These are phyloP conservation scores for Xylariaceae sp. DNA, from an alignment of 2,329 filamentous ascomycete genomes.

Conservation along the genomic window DNA sequence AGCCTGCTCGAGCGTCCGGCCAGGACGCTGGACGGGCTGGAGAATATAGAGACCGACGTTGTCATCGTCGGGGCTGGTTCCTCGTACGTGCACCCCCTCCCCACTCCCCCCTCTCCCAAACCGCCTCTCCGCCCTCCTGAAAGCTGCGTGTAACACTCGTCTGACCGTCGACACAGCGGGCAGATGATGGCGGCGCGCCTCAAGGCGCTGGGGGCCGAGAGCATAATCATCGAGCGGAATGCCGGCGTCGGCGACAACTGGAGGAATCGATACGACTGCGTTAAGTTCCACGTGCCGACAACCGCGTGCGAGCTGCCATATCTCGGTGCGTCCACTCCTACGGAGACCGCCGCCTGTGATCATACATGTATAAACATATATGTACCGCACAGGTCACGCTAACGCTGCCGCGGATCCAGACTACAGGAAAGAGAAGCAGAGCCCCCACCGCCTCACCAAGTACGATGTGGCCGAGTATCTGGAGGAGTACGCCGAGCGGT, in stretches of 20 bases:
- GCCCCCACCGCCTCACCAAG: slow-evolving; percentile 12
- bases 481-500: slow-evolving; percentile 18
- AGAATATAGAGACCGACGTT: slow-evolving; percentile 23
- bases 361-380: no score
- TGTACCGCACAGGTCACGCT: no score
- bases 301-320: slow-evolving; percentile 26
- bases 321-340: not conserved
- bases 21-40: slow-evolving; percentile 5
- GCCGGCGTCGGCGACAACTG: slow-evolving; percentile 31
- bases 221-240: slow-evolving; percentile 29
- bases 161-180: not conserved
- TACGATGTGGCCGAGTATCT: slow-evolving; percentile 20
- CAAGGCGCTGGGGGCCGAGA: slow-evolving; percentile 29
- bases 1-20: slow-evolving; percentile 14
- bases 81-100: slow-evolving; percentile 20
- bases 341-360: no score
- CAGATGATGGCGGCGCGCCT: slow-evolving; percentile 24
- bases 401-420: no score
- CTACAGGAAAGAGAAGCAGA: slow-evolving; percentile 11
- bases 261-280: slow-evolving; percentile 29
- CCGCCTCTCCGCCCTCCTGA: no score
- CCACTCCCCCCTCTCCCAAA: no score
- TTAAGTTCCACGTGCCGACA: slow-evolving; percentile 32
- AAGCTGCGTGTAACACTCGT: no score
- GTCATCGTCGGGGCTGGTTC: slow-evolving; percentile 28